These are phyloP conservation scores for Elaphomyces granulatus DNA, from an alignment of 495 filamentous ascomycete species.

Conservation along the genomic window DNA sequence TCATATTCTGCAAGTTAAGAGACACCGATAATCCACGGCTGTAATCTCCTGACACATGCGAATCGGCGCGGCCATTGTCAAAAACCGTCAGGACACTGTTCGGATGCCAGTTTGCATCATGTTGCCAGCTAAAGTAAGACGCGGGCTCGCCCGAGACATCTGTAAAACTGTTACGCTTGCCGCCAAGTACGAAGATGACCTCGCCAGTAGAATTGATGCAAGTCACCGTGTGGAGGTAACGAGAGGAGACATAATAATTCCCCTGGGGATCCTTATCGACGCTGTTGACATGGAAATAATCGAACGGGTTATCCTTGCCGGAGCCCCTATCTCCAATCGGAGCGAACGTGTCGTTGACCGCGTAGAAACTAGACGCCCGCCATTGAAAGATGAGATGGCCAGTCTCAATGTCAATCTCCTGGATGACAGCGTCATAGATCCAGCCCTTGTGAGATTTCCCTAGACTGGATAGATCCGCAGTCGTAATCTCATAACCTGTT, in stretches of 20 bases:
- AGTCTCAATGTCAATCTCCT: slow-evolving; percentile 30
- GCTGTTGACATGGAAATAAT: slow-evolving; percentile 50
- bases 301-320: slow-evolving; percentile 7
- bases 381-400: slow-evolving; percentile 31
- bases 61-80: slow-evolving; percentile 37
- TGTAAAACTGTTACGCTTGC: slow-evolving; percentile 25
- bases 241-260: slow-evolving; percentile 43
- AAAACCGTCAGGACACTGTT: slow-evolving; percentile 33
- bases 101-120: slow-evolving; percentile 39
- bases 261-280: slow-evolving; percentile 40
- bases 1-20: slow-evolving; percentile 27
- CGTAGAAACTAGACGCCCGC: slow-evolving; percentile 20
- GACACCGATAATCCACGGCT: slow-evolving; percentile 31
- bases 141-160: slow-evolving; percentile 8
- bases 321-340: slow-evolving; percentile 11
- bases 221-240: slow-evolving; percentile 32
- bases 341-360: slow-evolving; percentile 12
- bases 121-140: slow-evolving; percentile 40
- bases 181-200: slow-evolving; percentile 43
- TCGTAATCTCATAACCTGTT: slow-evolving; percentile 34
- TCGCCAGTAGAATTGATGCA: slow-evolving; percentile 38
- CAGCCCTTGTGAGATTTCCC: slow-evolving; percentile 31
- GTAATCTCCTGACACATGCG: no score
- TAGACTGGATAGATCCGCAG: slow-evolving; percentile 28
- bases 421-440: slow-evolving; percentile 29